These are phyloP conservation scores for Schizonepeta tenuifolia DNA, from an alignment of 257 asterid species.

Conservation along the genomic window DNA sequence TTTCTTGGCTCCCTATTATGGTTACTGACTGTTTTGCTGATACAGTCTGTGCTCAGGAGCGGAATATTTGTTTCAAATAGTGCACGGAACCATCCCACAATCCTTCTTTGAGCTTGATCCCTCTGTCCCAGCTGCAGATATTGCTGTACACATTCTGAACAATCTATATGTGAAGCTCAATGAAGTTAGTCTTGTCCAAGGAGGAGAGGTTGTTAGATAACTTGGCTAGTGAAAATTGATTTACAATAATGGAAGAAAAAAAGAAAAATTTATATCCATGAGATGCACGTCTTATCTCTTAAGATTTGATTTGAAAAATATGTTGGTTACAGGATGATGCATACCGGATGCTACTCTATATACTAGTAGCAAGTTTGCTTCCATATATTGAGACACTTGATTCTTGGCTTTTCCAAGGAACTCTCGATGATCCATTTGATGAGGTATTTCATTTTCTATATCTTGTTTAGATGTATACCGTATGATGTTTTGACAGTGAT, in stretches of 20 bases:
- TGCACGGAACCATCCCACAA: constrained; percentile 74
- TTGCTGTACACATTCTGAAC: constrained; percentile 70
- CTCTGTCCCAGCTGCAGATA: constrained; percentile 62
- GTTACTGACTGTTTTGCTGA: constrained; percentile 42
- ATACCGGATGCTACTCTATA: constrained; percentile 73
- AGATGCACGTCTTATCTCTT: constrained; percentile 18
- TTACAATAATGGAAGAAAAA: background rate
- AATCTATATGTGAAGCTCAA: constrained; percentile 80
- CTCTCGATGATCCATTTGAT: constrained; percentile 90
- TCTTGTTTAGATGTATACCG: constrained; percentile 16
- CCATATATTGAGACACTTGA: constrained; percentile 92
- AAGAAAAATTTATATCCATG: constrained; percentile 12
- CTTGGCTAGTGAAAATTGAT: constrained; percentile 8
- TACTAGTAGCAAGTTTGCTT: constrained; percentile 72
- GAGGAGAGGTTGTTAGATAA: constrained; percentile 79
- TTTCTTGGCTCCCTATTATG: constrained; percentile 26
- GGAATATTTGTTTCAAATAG: constrained; percentile 81
- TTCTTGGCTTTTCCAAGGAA: constrained; percentile 97
- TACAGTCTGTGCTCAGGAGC: constrained; percentile 91
- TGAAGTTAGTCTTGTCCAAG: constrained; percentile 91
- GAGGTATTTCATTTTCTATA: constrained; percentile 63
- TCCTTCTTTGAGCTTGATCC: constrained; percentile 52
- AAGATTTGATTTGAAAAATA: constrained; percentile 23
- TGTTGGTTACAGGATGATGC: constrained; percentile 84
- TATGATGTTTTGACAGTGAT: constrained; percentile 71